phyloP scores from a whole-genome alignment of 1,139 yeast genomes.

The Nematodospora anomalae region DNA sequence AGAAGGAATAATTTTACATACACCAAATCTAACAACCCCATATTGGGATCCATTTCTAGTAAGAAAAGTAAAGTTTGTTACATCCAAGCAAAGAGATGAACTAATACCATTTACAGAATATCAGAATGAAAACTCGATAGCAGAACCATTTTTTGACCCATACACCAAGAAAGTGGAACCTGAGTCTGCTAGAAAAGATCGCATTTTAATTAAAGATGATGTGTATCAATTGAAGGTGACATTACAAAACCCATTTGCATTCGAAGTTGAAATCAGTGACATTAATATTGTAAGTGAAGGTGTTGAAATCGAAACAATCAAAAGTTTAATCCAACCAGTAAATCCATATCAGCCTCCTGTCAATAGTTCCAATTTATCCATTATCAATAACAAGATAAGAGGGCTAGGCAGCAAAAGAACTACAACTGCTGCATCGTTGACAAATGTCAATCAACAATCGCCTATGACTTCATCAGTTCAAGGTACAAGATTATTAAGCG shows the following conservation, averaged over 20 bases:
- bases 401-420: neutral
- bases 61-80: constrained; percentile 46
- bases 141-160: constrained; percentile 37
- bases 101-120: constrained; percentile 37
- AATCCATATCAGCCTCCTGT: constrained; percentile 1
- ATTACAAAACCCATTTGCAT: constrained; percentile 79
- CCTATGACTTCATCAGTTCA: constrained; percentile 1
- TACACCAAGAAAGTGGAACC: constrained; percentile 21
- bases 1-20: constrained; percentile 20
- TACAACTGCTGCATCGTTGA: neutral
- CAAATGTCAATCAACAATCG: neutral
- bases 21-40: constrained; percentile 20
- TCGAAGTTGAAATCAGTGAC: constrained; percentile 64
- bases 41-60: constrained; percentile 77
- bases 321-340: constrained; percentile 16
- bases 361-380: constrained; percentile 2
- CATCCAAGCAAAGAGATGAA: constrained; percentile 24
- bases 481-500: constrained; percentile 10
- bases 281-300: constrained; percentile 44
- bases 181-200: constrained; percentile 24
- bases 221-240: constrained; percentile 51
- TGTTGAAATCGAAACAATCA: constrained; percentile 30
- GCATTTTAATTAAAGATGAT: constrained; percentile 55
- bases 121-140: constrained; percentile 13
- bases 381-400: constrained; percentile 1